Base-by-base conservation (phyloP, 2,329 filamentous ascomycete species). In the Venturia pyrina region DNA sequence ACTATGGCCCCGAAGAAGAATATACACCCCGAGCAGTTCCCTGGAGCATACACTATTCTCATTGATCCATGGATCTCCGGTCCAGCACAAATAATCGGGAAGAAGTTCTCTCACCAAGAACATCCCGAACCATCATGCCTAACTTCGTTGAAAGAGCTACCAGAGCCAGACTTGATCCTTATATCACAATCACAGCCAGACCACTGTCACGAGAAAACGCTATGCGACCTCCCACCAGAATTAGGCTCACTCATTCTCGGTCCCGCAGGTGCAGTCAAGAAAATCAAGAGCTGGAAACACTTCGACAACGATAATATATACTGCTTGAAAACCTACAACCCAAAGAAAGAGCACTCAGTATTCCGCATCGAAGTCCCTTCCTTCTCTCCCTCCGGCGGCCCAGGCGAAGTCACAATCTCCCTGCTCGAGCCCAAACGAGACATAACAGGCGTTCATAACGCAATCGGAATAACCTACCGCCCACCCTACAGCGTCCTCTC, bases 11-110 rank as follows among this genome's bases (percentile, higher is more conserved):
- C 79, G 65, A 70, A 71, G 34, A 50, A 65, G 28, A 41, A 62
- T 8, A 1, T 64, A 53, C 60, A 34, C 15, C 77, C 73, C 62
- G 73, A 71, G 66, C 71, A 74, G 56, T 76, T 77, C 40, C 78
- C 80, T 15, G 78, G 78, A 63, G 80, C 83, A 4, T 91, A 88
- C 74, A 86, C 83, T 19, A 82, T 92, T 64, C 80, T 92, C 50
- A 75, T 91, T 63, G 89, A 93, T 73, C 89, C 89, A 3, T 91
- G 88, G 86, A 80, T 90, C 41, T 78, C 80, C 13, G 86, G 86
- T 0, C 77, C 83, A 4, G 85, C 85, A 13, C 83, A 82, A 64
- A 82, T 87, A 68, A 80, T 85, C 70, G 85, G 85, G 70, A 79
- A 83, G 37, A 82, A 80, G 71, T 86, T 90, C 73, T 86, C 86